A percentile compares a stretch with the other conserved stretches of the same genome.
Evolutionary conservation across 495 filamentous ascomycete species (phyloP).

Genomic region (Trypethelium eluteriae): DNA sequence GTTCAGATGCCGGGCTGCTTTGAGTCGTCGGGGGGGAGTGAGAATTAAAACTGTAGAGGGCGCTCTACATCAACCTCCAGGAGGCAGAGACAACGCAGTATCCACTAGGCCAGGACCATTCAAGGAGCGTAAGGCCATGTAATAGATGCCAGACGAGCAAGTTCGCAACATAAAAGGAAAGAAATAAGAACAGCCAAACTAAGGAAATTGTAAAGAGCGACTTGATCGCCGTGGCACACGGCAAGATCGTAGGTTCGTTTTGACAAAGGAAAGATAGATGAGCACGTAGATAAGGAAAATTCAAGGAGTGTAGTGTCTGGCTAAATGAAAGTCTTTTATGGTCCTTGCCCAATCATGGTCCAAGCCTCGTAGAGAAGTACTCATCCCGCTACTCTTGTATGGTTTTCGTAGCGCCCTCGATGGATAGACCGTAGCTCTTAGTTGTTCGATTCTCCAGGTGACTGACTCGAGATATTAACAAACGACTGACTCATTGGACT

Average conservation of each 20-base stretch:
- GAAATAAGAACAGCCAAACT: neutral
- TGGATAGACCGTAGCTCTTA: neutral
- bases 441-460: neutral
- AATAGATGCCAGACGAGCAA: slow-evolving; percentile 1
- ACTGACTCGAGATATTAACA: neutral
- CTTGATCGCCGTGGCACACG: neutral
- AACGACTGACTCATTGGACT: neutral
- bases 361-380: neutral
- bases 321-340: slow-evolving; percentile 7
- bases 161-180: neutral
- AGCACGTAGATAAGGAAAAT: neutral
- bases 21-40: neutral
- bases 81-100: neutral
- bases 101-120: neutral
- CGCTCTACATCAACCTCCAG: neutral
- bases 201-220: neutral
- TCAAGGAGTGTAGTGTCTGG: neutral
- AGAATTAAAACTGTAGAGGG: neutral
- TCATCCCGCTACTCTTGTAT: neutral
- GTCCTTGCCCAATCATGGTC: neutral
- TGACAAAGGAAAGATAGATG: neutral
- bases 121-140: slow-evolving; percentile 1
- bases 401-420: neutral
- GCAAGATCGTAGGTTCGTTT: neutral
- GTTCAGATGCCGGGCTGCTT: neutral